phyloP scores from a whole-genome alignment of 352 stramenopile species.

The Pythium rhizo-oryzae region DNA sequence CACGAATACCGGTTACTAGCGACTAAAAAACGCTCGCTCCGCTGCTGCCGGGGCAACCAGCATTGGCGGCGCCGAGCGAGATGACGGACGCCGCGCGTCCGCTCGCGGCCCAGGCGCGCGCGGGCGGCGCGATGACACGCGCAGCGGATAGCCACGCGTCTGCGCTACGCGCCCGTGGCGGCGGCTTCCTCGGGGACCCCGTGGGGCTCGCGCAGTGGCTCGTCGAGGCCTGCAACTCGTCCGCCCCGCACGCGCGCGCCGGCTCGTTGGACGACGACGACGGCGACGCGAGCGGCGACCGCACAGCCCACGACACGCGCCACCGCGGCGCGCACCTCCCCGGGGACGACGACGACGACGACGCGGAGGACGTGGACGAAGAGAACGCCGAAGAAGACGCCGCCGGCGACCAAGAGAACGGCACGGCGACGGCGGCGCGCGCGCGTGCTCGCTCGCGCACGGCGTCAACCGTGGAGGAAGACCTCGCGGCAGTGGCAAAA shows the following conservation, averaged over 20 bases:
- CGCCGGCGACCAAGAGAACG: background rate
- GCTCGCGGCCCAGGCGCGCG: constrained; percentile 1
- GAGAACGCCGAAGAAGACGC: constrained; percentile 18
- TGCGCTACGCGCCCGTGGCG: constrained; percentile 3
- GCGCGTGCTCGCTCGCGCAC: constrained; percentile 19
- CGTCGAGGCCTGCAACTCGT: constrained; percentile 10
- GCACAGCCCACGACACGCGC: too few relatives aligned
- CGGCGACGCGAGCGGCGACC: background rate
- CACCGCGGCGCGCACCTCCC: background rate
- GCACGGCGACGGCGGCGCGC: constrained; percentile 14
- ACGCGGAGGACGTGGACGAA: constrained; percentile 27
- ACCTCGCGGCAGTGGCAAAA: constrained; percentile 35
- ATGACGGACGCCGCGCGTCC: constrained; percentile 21
- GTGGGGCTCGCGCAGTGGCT: constrained; percentile 31
- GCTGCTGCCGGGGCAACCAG: background rate
- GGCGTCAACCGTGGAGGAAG: constrained; percentile 21
- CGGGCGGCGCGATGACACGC: background rate
- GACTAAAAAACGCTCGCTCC: too few relatives aligned
- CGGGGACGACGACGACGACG: constrained; percentile 26
- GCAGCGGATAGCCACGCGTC: constrained; percentile 6
- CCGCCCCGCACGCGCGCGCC: too few relatives aligned
- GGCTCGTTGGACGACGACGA: background rate
- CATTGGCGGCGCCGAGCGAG: background rate
- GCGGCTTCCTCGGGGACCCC: constrained; percentile 12
- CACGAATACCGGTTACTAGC: background rate